Percentiles rank a stretch among this genome's conserved stretches.
These are phyloP conservation scores for Cudoniella acicularis DNA, from an alignment of 495 filamentous ascomycete genomes.

Conservation along the genomic window DNA sequence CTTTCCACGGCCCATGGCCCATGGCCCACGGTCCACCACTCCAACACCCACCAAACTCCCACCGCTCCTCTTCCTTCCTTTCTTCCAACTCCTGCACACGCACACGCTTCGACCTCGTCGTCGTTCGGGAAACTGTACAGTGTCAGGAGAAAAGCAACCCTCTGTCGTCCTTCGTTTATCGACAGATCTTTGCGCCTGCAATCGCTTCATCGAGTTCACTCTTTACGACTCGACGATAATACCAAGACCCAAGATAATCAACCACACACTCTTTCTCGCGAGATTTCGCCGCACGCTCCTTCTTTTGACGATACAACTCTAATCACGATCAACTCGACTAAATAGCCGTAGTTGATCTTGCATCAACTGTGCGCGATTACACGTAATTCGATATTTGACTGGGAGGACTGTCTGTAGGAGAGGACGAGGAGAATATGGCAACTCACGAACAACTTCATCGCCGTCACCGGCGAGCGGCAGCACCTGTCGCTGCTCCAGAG, in stretches of 20 bases:
- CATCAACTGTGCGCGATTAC: background rate
- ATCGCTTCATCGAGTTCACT: constrained; percentile 4
- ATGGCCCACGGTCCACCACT: too few relatives aligned
- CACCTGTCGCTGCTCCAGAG: background rate
- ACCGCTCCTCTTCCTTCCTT: background rate
- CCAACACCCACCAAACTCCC: background rate
- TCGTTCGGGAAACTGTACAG: background rate
- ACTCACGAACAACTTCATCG: constrained; percentile 13
- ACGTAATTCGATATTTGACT: background rate
- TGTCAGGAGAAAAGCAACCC: background rate
- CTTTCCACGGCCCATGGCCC: too few relatives aligned
- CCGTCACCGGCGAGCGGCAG: constrained; percentile 10
- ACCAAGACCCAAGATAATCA: background rate
- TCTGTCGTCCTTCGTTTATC: constrained; percentile 26
- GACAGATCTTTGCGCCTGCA: constrained; percentile 8
- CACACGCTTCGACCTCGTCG: background rate
- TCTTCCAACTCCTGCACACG: background rate
- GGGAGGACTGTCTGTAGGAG: too few relatives aligned
- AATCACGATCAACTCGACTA: background rate
- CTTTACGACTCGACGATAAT: background rate
- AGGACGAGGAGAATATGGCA: constrained; percentile 4
- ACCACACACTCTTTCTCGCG: background rate
- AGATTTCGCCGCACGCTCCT: background rate
- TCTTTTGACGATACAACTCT: background rate
- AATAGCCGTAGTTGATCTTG: background rate